Evolutionary conservation across 2,329 filamentous ascomycete species (phyloP), one percentile per base, ranked within the genome.

Genomic region (Xylariaceae sp.): DNA sequence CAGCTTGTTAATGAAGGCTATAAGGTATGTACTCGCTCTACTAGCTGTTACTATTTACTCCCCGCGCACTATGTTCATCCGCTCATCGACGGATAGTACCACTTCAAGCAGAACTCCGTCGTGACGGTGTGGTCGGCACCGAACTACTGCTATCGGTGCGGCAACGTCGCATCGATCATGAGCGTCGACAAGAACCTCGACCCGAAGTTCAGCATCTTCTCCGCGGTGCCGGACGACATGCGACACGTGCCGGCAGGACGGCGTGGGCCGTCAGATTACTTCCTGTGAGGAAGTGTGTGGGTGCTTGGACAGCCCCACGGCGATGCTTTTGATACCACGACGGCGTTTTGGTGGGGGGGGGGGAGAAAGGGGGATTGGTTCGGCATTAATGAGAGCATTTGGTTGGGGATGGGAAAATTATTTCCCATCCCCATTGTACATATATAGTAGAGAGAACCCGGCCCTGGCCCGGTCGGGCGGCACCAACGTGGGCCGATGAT

Each of bases 121-220:
- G 93, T 96, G 18, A 99, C 95, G 0, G 95, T 99, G 20, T 99
- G 95, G 95, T 97, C 92, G 57, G 95, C 95, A 2, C 95, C 95
- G 3, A 99, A 96, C 72, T 95, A 95, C 75, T 96, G 91, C 73
- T 96, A 96, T 73, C 84, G 93, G 52, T 99, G 95, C 74, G 95
- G 95, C 40, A 99, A 99, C 70, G 86, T 98, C 71, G 95, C 95
- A 7, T 97, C 93, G 71, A 96, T 97, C 71, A 96, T 96, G 88
- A 92, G 92, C 50, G 87, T 97, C 23, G 87, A 89, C 64, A 89
- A 89, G 68, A 89, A 95, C 68, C 81, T 97, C 50, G 87, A 91
- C 58, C 92, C 93, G 29, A 91, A 90, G 68, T 99, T 99, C 78
- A 95, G 89, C 73, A 95, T 96, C 69, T 96, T 96, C 79, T 89